Evolutionary conservation across 768 basidiomycete genomes (phyloP), one percentile per base, ranked within the genome.

Genomic region (Boletus fagicola): DNA sequence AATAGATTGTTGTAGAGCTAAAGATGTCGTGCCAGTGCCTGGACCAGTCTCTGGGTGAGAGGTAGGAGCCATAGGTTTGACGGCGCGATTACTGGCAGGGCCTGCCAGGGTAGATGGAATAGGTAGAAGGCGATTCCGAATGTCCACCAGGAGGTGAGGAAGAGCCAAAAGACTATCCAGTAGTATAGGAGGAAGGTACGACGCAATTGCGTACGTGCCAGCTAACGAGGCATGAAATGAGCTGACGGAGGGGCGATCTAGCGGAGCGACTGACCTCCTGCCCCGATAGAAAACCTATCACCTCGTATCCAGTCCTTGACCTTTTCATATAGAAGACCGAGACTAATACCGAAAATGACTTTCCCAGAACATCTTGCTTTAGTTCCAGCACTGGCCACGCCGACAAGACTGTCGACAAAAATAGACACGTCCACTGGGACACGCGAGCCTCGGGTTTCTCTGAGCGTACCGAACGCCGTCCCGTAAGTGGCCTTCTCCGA

Each of bases 401-500:
- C 75, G 20, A 86, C 75, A 35, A 92, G 68, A 20, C 71, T 82
- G 54, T 83, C 69, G 35, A 88, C 83, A 60, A 92, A 85, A 7
- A 78, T 72, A 31, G 79, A 75, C 24, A 82, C 74, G 57, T 87
- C 77, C 28, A 82, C 80, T 5, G 85, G 85, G 62, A 75, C 77
- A 51, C 89, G 74, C 11, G 77, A 71, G 20, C 79, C 74, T 58
- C 77, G 68, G 33, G 69, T 66, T 30, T 75, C 76, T 38, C 72
- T 75, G 43, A 77, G 74, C 11, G 85, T 75, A 38, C 77, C 78
- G 69, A 88, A 88, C 11, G 88, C 88, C 11, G 83, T 74, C 2
- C 87, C 88, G 66, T 92, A 92, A 16, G 85, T 82, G 40, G 83
- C 65, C 65, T 83, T 86, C 70, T 92, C 90, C 7, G 87, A 84